phyloP scores from a whole-genome alignment of 768 basidiomycete genomes.

The Suillus fuscotomentosus region DNA sequence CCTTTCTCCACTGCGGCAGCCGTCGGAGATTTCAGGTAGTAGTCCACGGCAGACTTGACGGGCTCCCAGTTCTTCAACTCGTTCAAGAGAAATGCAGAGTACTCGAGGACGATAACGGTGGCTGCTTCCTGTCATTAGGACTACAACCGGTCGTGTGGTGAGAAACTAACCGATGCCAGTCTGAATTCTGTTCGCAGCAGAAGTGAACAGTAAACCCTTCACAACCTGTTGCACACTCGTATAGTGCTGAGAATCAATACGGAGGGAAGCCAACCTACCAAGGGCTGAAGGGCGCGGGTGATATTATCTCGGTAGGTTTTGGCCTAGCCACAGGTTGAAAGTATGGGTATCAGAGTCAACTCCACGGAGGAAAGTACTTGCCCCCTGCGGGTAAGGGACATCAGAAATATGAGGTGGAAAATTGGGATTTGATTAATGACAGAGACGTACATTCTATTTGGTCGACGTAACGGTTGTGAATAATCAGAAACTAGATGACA shows the following conservation, averaged over 20 bases:
- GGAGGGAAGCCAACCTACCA: background rate
- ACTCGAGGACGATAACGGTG: too few species aligned
- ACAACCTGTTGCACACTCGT: background rate
- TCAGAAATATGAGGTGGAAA: background rate
- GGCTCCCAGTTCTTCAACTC: too few species aligned
- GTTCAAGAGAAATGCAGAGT: too few species aligned
- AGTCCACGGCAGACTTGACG: too few species aligned
- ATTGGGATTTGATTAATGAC: background rate
- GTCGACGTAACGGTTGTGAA: background rate
- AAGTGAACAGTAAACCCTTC: background rate
- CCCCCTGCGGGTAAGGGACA: background rate
- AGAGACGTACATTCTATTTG: background rate
- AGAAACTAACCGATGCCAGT: background rate
- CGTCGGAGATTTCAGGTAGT: too few species aligned
- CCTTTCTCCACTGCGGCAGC: too few species aligned
- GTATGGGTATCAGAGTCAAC: background rate
- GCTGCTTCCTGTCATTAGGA: too few species aligned
- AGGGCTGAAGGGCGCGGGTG: background rate
- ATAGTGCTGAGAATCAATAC: background rate
- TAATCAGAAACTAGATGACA: background rate
- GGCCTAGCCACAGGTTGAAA: background rate
- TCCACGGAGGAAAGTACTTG: background rate
- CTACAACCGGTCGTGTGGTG: too few species aligned
- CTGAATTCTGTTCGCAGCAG: background rate
- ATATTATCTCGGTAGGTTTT: accelerated